Evolutionary conservation across 768 basidiomycete genomes (phyloP).

Genomic region (Floccularia luteovirens): DNA sequence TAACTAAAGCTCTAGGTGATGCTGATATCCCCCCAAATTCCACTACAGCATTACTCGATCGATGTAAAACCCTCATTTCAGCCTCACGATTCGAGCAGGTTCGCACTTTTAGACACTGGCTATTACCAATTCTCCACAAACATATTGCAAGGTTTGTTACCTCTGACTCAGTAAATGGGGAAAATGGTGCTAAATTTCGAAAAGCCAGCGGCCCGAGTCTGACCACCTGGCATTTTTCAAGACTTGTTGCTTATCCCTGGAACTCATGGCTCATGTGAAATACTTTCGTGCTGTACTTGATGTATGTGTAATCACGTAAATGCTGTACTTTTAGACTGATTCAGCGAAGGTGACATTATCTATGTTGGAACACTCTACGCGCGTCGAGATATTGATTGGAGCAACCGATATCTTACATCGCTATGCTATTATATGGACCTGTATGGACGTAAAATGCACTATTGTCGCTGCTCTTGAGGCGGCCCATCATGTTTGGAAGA

Average conservation of each 20-base stretch:
- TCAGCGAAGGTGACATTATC: slow-evolving; percentile 39
- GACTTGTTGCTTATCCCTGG: slow-evolving; percentile 48
- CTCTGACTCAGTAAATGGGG: neutral
- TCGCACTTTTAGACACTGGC: slow-evolving; percentile 62
- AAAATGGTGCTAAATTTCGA: neutral
- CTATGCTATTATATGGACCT: slow-evolving; percentile 68
- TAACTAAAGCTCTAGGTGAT: slow-evolving; percentile 21
- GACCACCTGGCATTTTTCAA: slow-evolving; percentile 34
- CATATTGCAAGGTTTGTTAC: slow-evolving; percentile 37
- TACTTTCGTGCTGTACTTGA: slow-evolving; percentile 68
- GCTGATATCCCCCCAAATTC: slow-evolving; percentile 18
- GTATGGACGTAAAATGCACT: slow-evolving; percentile 53
- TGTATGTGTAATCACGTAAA: slow-evolving; percentile 26
- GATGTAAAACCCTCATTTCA: slow-evolving; percentile 37
- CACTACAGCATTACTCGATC: slow-evolving; percentile 27
- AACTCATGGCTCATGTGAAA: slow-evolving; percentile 52
- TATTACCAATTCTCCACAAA: slow-evolving; percentile 61
- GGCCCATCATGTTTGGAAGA: slow-evolving; percentile 57
- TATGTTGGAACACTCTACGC: slow-evolving; percentile 44
- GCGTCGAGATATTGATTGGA: slow-evolving; percentile 45
- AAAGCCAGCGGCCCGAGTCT: slow-evolving; percentile 15
- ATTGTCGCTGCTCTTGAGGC: slow-evolving; percentile 55
- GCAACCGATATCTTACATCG: slow-evolving; percentile 70
- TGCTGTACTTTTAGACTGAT: neutral
- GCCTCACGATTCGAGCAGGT: slow-evolving; percentile 74